Conservation (phyloP, 768 basidiomycete species). For the Pseudohyphozyma bogoriensis region DNA sequence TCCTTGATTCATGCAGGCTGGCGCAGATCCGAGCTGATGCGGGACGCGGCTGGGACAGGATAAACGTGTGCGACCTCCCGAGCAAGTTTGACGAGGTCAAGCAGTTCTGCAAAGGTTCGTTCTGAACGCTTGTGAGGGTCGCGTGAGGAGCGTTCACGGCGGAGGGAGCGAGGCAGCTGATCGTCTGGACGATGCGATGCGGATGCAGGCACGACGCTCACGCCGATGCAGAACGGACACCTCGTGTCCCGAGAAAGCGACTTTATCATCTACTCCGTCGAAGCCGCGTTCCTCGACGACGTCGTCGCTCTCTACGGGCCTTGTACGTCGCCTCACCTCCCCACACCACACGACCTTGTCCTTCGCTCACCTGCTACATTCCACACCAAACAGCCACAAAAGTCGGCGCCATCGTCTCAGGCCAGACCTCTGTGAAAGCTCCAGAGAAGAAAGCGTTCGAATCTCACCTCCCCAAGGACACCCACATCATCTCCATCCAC, state of each 20-base stretch:
- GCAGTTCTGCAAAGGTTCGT: slow-evolving; percentile 52
- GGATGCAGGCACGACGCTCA: not conserved
- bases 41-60: slow-evolving; percentile 45
- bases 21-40: not conserved
- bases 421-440: slow-evolving; percentile 94
- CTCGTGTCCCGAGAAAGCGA: slow-evolving; percentile 79
- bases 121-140: too few species aligned
- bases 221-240: slow-evolving; percentile 66
- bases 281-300: slow-evolving; percentile 70
- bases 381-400: slow-evolving; percentile 62
- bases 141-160: too few species aligned
- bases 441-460: slow-evolving; percentile 89
- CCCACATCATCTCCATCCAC: slow-evolving; percentile 83
- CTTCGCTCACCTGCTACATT: not conserved
- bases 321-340: slow-evolving; percentile 48
- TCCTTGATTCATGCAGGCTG: not conserved
- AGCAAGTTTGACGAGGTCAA: slow-evolving; percentile 57
- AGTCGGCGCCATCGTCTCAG: slow-evolving; percentile 78
- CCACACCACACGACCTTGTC: not conserved
- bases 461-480: slow-evolving; percentile 69
- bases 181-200: too few species aligned
- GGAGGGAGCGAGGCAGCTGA: too few species aligned
- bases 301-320: slow-evolving; percentile 86
- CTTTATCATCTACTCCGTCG: slow-evolving; percentile 89
- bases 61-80: slow-evolving; percentile 79